Percentiles rank a stretch among this genome's conserved stretches.
Conservation (phyloP, 306 rosid species). For the Albizia julibrissin region DNA sequence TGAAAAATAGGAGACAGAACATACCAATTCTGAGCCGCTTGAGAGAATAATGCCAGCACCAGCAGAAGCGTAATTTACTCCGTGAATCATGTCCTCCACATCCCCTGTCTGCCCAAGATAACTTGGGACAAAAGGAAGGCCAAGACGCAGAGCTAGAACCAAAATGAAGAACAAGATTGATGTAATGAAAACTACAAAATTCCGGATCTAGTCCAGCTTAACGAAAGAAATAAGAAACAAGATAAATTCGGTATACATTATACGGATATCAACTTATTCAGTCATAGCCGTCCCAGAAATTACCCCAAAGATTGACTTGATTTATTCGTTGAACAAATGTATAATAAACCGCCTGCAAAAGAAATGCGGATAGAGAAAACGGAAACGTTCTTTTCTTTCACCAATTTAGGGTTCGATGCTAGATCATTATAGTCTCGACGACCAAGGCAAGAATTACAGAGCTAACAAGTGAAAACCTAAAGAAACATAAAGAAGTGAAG, state of each 20-base stretch:
- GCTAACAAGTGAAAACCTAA: neutral
- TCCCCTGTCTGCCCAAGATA: constrained; percentile 72
- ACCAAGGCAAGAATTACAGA: neutral
- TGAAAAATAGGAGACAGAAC: neutral
- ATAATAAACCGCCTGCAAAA: neutral
- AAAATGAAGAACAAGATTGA: neutral
- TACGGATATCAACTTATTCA: neutral
- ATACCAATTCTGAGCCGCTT: constrained; percentile 89
- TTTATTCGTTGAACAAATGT: neutral
- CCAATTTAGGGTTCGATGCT: neutral
- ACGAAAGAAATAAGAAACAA: constrained; percentile 14
- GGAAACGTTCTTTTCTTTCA: neutral
- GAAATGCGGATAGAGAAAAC: neutral
- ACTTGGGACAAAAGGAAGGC: constrained; percentile 89
- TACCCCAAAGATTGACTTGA: neutral
- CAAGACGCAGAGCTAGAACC: constrained; percentile 66
- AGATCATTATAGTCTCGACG: neutral
- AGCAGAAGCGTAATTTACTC: constrained; percentile 90
- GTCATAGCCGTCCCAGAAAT: neutral
- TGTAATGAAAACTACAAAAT: neutral
- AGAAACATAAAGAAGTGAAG: neutral
- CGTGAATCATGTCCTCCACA: constrained; percentile 67
- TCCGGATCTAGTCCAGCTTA: neutral
- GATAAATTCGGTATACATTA: neutral
- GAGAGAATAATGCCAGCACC: constrained; percentile 86